phyloP scores from a whole-genome alignment of 2,329 filamentous ascomycete species.

The Periconia digitata region DNA sequence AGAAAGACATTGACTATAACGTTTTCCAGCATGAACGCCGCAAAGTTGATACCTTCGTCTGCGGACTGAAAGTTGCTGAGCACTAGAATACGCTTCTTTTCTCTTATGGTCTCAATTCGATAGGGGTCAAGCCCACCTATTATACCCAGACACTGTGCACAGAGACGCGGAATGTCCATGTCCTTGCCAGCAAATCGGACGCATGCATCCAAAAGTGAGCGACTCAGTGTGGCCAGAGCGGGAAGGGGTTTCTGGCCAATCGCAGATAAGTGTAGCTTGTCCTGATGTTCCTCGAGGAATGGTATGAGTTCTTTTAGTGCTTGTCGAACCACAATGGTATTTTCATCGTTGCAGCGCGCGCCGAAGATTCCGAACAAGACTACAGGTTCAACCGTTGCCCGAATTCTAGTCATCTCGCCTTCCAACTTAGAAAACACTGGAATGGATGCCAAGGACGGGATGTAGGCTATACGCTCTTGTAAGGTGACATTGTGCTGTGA shows the following conservation, averaged over 20 bases:
- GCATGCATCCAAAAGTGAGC: conserved; percentile 81
- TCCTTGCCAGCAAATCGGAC: conserved; percentile 74
- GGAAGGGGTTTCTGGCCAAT: conserved; percentile 81
- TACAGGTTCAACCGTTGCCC: conserved; percentile 65
- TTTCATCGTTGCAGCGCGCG: conserved; percentile 77
- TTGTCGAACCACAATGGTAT: conserved; percentile 79
- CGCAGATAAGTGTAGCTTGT: conserved; percentile 75
- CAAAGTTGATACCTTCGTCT: conserved; percentile 81
- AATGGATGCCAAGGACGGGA: conserved; percentile 77
- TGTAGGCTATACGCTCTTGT: conserved; percentile 66
- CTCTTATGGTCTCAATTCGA: conserved; percentile 75
- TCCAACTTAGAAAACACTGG: conserved; percentile 70
- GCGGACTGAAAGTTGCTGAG: conserved; percentile 80
- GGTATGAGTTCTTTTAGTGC: conserved; percentile 74
- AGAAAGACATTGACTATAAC: conserved; percentile 90
- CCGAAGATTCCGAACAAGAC: conserved; percentile 72
- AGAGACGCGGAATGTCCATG: conserved; percentile 68
- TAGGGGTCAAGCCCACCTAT: conserved; percentile 93
- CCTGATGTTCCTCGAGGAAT: conserved; percentile 73
- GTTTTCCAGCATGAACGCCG: conserved; percentile 80
- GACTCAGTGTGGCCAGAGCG: conserved; percentile 69
- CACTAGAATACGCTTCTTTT: conserved; percentile 81
- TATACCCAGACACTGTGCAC: conserved; percentile 80
- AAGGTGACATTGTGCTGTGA: conserved; percentile 64
- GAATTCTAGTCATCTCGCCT: conserved; percentile 64